These are phyloP conservation scores for Quercus robur DNA, from an alignment of 306 rosid species.

Conservation along the genomic window DNA sequence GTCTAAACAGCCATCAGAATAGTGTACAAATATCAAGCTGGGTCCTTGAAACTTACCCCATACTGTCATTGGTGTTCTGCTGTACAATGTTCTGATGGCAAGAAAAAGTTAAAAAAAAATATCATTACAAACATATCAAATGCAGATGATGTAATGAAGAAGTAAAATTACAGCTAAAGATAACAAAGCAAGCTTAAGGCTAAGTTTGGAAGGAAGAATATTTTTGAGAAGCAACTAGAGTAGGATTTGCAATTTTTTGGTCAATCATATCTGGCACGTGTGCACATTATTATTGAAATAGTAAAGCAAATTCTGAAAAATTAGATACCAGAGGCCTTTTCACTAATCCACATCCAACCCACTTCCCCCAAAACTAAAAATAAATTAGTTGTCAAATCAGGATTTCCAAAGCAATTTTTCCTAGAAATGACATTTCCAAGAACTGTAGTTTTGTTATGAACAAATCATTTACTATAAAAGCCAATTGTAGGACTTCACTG, in stretches of 20 bases:
- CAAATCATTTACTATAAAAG: neutral
- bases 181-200: neutral
- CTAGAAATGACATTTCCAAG: neutral
- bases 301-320: neutral
- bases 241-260: neutral
- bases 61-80: constrained; percentile 39
- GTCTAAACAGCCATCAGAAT: constrained; percentile 23
- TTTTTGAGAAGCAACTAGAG: neutral
- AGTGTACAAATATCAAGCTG: constrained; percentile 48
- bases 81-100: constrained; percentile 34
- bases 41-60: constrained; percentile 37
- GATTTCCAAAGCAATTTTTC: neutral
- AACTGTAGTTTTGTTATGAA: neutral
- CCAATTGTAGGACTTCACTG: neutral
- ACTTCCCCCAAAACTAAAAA: neutral
- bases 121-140: neutral
- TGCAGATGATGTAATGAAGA: neutral
- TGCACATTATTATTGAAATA: neutral
- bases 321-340: neutral
- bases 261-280: neutral
- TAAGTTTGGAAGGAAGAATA: neutral
- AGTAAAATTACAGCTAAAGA: neutral
- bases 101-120: neutral
- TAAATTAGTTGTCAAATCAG: neutral
- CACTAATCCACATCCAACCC: neutral